phyloP scores from a whole-genome alignment of 495 filamentous ascomycete species.

The Penicillium coprophilum region DNA sequence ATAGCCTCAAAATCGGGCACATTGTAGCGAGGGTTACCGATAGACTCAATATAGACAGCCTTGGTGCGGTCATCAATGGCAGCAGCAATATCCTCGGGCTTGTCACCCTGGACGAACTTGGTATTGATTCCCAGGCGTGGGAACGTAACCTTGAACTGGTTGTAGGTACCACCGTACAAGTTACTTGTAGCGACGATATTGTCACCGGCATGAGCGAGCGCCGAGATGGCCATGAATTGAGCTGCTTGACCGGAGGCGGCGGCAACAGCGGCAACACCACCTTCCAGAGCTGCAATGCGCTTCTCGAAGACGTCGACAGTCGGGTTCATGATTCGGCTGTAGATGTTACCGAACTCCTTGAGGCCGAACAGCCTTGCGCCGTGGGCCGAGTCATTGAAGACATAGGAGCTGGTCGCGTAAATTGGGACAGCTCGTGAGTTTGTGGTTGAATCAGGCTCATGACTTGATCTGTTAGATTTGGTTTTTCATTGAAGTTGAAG shows the following conservation, averaged over 20 bases:
- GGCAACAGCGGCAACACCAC: conserved; percentile 87
- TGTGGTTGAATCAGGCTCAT: conserved; percentile 80
- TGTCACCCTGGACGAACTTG: conserved; percentile 87
- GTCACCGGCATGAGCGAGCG: conserved; percentile 81
- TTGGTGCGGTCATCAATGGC: conserved; percentile 96
- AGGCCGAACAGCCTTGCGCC: conserved; percentile 95
- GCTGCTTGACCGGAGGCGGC: conserved; percentile 89
- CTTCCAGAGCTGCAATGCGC: conserved; percentile 92
- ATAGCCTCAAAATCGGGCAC: conserved; percentile 87
- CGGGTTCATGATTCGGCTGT: conserved; percentile 97
- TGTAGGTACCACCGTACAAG: conserved; percentile 96
- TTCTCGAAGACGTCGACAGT: conserved; percentile 99
- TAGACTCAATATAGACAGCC: conserved; percentile 92
- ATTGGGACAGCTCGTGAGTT: conserved; percentile 94
- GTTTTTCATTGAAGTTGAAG: conserved; percentile 1
- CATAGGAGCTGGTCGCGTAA: conserved; percentile 89
- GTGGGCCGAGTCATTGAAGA: conserved; percentile 96
- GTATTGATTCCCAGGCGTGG: conserved; percentile 84
- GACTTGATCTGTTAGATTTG: conserved; percentile 49
- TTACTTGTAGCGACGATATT: conserved; percentile 95
- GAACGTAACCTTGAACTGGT: conserved; percentile 93
- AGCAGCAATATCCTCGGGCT: conserved; percentile 74
- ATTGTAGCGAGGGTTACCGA: conserved; percentile 96
- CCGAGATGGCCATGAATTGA: conserved; percentile 89
- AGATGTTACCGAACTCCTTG: conserved; percentile 98